Base-by-base conservation (phyloP, 2,329 filamentous ascomycete species). In the Talaromyces sp. region DNA sequence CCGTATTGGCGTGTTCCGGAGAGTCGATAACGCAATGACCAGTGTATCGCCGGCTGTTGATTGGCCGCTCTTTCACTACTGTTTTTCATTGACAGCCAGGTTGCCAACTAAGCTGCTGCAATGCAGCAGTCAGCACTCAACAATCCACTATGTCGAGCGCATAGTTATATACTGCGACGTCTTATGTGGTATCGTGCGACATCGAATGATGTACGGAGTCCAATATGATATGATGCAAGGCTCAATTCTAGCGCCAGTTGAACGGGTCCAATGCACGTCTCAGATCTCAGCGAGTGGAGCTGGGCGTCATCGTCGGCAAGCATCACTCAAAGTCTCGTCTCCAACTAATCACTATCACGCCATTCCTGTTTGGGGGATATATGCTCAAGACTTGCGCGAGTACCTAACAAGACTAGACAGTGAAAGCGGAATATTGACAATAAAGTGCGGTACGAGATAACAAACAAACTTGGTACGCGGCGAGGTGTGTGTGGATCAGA, bases 261-360 rank as follows among this genome's bases (percentile, higher is more conserved):
- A 31, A 47, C 43, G 43, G 43, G 58, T 60, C 43, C 47, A 27
- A 40, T 40, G 47, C 47, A 40, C 60, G 60, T 62, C 60, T 62
- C 60, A 53, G 60, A 62, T 62, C 60, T 51, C 34, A 43, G 11
- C 45, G 8, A 5, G 60, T 62, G 60, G 60, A 62, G 60, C 34
- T 7, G 19, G 31, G 47, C 47, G 60, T 62, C 60, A 62, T 54
- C 60, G 43, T 51, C 43, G 29, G 53, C 53, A 36, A 56, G 31
- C 31, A 38, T 38, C 31, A 25, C n/a, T 38, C 53, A 13, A 49
- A 25, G 7, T 17, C 17, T 19, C n/a, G n/a, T n/a, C n/a, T n/a
- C n/a, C n/a, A n/a, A n/a, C n/a, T n/a, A n/a, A n/a, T n/a, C 17
- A 19, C 29, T 29, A 34, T 22, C 49, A 36, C n/a, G 53, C 31